Percentiles rank a stretch among this genome's conserved stretches.
Conservation (phyloP, 2,329 filamentous ascomycete species). For the Sporothrix brunneoviolacea region DNA sequence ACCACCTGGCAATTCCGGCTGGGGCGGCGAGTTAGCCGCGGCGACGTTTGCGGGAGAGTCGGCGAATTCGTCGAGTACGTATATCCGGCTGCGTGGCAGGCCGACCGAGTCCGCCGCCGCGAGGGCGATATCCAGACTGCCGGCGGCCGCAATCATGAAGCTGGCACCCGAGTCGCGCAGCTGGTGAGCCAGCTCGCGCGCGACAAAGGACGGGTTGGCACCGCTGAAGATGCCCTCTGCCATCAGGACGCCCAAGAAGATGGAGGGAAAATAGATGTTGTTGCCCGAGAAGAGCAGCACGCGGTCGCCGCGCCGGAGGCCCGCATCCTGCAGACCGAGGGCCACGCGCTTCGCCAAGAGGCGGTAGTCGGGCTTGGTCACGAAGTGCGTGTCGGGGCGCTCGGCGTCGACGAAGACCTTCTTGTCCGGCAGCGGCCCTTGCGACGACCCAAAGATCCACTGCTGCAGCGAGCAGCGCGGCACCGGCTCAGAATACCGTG, state of each 20-base stretch:
- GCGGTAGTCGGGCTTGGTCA: conserved; percentile 59
- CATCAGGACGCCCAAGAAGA: conserved; percentile 69
- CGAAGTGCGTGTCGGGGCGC: conserved; percentile 57
- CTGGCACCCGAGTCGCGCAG: conserved; percentile 62
- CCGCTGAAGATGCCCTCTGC: conserved; percentile 73
- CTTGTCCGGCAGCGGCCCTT: conserved; percentile 35
- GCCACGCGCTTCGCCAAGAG: conserved; percentile 67
- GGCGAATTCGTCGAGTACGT: conserved; percentile 53
- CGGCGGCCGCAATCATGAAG: conserved; percentile 59
- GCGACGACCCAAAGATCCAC: conserved; percentile 49
- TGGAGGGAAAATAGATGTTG: conserved; percentile 62
- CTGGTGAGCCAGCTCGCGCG: conserved; percentile 68
- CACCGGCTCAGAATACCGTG: conserved; percentile 39
- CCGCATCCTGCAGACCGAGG: conserved; percentile 56
- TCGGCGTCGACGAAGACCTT: conserved; percentile 57
- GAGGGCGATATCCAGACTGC: conserved; percentile 54
- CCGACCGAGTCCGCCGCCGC: conserved; percentile 57
- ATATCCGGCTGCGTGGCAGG: conserved; percentile 50
- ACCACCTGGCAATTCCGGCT: neutral
- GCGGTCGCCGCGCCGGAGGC: conserved; percentile 60
- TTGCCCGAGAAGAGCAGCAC: conserved; percentile 70
- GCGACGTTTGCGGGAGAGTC: conserved; percentile 30
- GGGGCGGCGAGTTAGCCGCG: neutral
- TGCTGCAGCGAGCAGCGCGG: conserved; percentile 45
- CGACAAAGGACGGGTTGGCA: conserved; percentile 41